Conservation (phyloP, 495 filamentous ascomycete genomes). For the Pyronema domesticum region DNA sequence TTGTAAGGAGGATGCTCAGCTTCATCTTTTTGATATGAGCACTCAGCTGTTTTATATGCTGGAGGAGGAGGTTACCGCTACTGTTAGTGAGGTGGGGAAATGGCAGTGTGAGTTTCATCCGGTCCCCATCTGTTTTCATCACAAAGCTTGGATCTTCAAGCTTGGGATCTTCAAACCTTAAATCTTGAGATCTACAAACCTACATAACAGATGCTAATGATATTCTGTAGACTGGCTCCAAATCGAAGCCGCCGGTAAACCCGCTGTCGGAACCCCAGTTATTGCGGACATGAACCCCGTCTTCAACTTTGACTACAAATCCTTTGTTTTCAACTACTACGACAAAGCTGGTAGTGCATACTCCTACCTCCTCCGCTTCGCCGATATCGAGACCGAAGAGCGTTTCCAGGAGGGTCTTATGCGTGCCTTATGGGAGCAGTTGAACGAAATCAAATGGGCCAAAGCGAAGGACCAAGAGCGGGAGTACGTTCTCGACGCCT, state of each 20-base stretch:
- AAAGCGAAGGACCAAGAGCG: constrained; percentile 82
- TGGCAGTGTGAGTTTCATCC: constrained; percentile 48
- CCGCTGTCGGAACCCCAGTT: constrained; percentile 79
- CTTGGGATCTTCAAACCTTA: neutral
- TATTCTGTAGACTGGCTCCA: constrained; percentile 55
- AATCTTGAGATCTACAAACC: too few species aligned
- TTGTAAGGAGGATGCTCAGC: constrained; percentile 57
- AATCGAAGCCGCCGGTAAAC: constrained; percentile 53
- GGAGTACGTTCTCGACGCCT: constrained; percentile 89
- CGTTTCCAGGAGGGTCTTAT: constrained; percentile 86
- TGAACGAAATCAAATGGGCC: constrained; percentile 86
- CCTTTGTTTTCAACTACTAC: constrained; percentile 98
- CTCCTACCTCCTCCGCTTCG: constrained; percentile 90
- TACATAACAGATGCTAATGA: neutral
- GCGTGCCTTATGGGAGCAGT: constrained; percentile 89
- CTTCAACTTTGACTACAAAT: constrained; percentile 95
- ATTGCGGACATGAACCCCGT: constrained; percentile 88
- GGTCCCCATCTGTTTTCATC: neutral
- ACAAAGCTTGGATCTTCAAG: neutral
- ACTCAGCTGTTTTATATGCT: constrained; percentile 70
- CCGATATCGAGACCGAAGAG: constrained; percentile 59
- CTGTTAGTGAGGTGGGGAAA: constrained; percentile 67
- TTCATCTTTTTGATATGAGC: constrained; percentile 83
- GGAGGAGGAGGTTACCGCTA: constrained; percentile 53
- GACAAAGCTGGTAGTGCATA: constrained; percentile 67